A percentile compares a stretch with the other conserved stretches of the same genome.
Conservation (phyloP, 2,329 filamentous ascomycete species). For the Fusarium circinatum region DNA sequence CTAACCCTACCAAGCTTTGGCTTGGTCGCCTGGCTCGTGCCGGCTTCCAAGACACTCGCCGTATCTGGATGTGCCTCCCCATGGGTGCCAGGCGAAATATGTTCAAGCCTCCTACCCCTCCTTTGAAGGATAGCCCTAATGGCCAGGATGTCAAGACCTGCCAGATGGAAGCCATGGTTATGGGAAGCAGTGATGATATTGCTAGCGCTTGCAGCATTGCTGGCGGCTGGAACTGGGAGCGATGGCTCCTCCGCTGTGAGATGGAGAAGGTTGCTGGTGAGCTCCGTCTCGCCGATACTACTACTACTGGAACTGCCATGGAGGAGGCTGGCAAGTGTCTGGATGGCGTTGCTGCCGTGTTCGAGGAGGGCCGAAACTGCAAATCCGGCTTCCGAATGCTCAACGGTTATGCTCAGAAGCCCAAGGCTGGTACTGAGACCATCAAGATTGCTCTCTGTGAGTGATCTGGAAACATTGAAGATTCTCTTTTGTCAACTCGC, state of each 20-base stretch:
- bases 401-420: conserved; percentile 73
- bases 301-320: conserved; percentile 61
- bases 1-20: conserved; percentile 83
- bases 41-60: conserved; percentile 82
- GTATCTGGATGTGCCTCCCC: conserved; percentile 89
- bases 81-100: conserved; percentile 67
- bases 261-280: conserved; percentile 82
- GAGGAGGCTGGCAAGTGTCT: conserved; percentile 68
- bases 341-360: conserved; percentile 67
- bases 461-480: conserved; percentile 29
- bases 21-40: conserved; percentile 76
- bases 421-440: conserved; percentile 52
- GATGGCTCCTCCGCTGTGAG: conserved; percentile 90
- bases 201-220: conserved; percentile 83
- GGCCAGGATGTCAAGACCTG: conserved; percentile 57
- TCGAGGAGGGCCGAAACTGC: conserved; percentile 70
- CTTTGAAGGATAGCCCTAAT: conserved; percentile 50
- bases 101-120: conserved; percentile 46
- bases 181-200: conserved; percentile 75
- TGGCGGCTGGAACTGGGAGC: conserved; percentile 93
- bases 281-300: conserved; percentile 63
- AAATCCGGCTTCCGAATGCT: conserved; percentile 71
- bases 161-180: conserved; percentile 70
- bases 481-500: conserved; percentile 39
- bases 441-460: conserved; percentile 51